phyloP scores from a whole-genome alignment of 768 basidiomycete genomes.

The Termitomyces sp. region DNA sequence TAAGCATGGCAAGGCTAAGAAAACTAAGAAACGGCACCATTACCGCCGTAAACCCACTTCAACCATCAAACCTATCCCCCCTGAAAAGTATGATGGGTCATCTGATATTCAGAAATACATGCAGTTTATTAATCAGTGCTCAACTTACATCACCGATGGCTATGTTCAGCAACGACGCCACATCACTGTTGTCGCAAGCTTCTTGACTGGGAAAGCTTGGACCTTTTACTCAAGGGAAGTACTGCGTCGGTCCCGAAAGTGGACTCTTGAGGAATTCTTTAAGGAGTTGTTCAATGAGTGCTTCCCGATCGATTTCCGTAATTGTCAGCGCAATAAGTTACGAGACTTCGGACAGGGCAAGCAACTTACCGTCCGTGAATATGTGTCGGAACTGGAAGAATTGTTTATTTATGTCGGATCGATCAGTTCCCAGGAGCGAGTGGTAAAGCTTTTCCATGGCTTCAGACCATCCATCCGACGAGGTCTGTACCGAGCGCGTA shows the following conservation, averaged over 20 bases:
- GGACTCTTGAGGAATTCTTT: constrained; percentile 2
- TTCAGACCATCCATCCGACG: constrained; percentile 22
- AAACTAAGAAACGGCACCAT: no score
- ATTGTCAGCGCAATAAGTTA: constrained; percentile 22
- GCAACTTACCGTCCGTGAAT: constrained; percentile 21
- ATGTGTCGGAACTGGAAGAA: constrained; percentile 25
- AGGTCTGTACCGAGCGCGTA: constrained; percentile 22
- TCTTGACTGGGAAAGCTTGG: not conserved
- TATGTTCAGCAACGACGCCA: not conserved
- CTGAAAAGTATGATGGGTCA: constrained; percentile 12
- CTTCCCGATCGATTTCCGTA: constrained; percentile 16
- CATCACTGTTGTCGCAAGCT: not conserved
- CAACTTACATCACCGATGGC: constrained; percentile 8
- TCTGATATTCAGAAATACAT: constrained; percentile 8
- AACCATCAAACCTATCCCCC: constrained; percentile 14
- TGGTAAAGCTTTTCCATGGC: constrained; percentile 31
- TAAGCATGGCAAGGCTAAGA: no score
- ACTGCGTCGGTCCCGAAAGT: not conserved
- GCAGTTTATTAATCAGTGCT: constrained; percentile 13
- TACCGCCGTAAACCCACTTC: not conserved
- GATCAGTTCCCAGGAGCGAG: constrained; percentile 19
- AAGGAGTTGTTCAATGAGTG: constrained; percentile 4
- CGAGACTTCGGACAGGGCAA: constrained; percentile 17
- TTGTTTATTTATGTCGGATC: constrained; percentile 26
- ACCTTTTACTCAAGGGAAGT: constrained; percentile 1